A percentile compares a stretch with the other conserved stretches of the same genome.
Conservation (phyloP, 768 basidiomycete species). For the Lactarius akahatsu region DNA sequence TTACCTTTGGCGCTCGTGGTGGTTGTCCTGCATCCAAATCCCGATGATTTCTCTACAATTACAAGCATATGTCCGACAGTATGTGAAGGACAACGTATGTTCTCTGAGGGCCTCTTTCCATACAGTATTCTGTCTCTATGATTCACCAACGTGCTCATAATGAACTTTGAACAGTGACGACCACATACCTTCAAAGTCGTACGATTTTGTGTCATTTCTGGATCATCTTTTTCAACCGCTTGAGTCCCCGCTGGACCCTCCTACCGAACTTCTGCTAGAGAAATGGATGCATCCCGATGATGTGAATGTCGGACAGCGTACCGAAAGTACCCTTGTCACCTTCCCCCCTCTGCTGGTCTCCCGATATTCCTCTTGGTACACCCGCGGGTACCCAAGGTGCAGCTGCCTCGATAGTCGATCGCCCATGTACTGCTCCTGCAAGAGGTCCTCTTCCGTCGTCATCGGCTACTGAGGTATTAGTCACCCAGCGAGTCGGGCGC, state of each 20-base stretch:
- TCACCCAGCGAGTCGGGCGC: conserved; percentile 8
- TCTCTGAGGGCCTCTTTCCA: conserved; percentile 28
- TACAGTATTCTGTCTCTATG: background rate
- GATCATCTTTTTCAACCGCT: conserved; percentile 24
- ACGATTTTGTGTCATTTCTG: conserved; percentile 10
- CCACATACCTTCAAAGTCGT: conserved; percentile 8
- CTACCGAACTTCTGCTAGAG: conserved; percentile 21
- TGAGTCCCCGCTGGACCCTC: conserved; percentile 21
- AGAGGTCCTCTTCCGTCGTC: conserved; percentile 29
- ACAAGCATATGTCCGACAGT: conserved; percentile 32
- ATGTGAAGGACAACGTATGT: conserved; percentile 31
- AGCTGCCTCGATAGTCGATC: conserved; percentile 24
- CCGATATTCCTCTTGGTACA: background rate
- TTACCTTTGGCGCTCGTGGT: background rate
- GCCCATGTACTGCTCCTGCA: conserved; percentile 28
- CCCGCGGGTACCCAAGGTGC: conserved; percentile 20
- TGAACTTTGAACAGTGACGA: conserved; percentile 1
- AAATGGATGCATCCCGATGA: conserved; percentile 13
- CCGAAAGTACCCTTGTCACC: conserved; percentile 13
- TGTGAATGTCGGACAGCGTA: conserved; percentile 1
- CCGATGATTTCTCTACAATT: conserved; percentile 28
- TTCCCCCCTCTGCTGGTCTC: background rate
- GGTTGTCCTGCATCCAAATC: conserved; percentile 4
- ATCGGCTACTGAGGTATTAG: conserved; percentile 25
- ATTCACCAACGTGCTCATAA: conserved; percentile 10